Evolutionary conservation across 305 asterid species (phyloP), one percentile per base, ranked within the genome.

Genomic region (Solanum aculeatissimum): DNA sequence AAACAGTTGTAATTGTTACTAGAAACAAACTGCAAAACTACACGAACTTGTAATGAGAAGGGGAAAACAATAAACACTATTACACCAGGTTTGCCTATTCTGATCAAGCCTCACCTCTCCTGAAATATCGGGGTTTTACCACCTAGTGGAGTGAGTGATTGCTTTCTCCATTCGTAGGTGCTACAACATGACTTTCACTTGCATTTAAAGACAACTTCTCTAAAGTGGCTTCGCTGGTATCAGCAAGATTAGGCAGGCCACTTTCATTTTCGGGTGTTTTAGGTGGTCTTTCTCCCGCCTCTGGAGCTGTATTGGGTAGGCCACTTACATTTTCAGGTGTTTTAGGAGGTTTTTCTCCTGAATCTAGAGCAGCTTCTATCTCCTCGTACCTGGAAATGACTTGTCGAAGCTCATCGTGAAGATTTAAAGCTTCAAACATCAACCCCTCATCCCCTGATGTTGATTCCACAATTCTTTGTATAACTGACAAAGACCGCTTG

Each of bases 381-480:
- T 95, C 97, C 84, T 83, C 84, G 29, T 88, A 89, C 83, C 82
- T 89, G 80, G 97, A 89, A 86, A 93, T 90, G 71, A 88, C 92
- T 40, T 85, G 90, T 83, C 87, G 98, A 85, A 96, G 95, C 89
- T 96, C 99, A 77, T 96, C 99, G 0, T 93, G 97, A 84, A 96
- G 95, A 86, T 93, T 92, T 74, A 96, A 90, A 83, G 98, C 97
- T 86, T 96, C 99, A 42, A 96, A 93, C 78, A 96, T 93, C 92
- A 96, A 90, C 69, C 89, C 97, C 87, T 96, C 98, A 57, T 96
- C 95, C 19, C 92, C 98, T 3, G 95, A 87, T 1, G 98, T 96
- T 89, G 83, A 94, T 85, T 95, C 97, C 29, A 94, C 90, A 53
- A 96, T 91, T 87, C 97, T 88, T 89, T 91, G 95, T 65, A 95